These are phyloP conservation scores for Zelopaecilomyces penicillatus DNA, from an alignment of 2,329 filamentous ascomycete genomes.

Conservation along the genomic window DNA sequence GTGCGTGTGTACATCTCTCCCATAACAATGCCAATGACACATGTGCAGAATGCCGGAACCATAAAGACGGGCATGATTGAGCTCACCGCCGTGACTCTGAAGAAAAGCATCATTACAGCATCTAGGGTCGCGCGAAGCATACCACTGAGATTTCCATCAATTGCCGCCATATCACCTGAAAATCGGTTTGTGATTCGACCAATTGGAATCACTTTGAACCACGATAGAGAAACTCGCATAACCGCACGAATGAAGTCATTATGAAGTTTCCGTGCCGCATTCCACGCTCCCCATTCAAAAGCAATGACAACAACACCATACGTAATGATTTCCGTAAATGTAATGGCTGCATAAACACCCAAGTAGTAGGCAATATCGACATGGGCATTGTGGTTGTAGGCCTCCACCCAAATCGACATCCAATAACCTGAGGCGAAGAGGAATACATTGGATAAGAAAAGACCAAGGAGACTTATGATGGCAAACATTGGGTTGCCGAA, in stretches of 20 bases:
- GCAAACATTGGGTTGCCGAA: slow-evolving; percentile 40
- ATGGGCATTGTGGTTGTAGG: slow-evolving; percentile 34
- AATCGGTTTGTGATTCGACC: slow-evolving; percentile 48
- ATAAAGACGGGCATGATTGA: slow-evolving; percentile 45
- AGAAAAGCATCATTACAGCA: slow-evolving; percentile 32
- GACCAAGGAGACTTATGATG: slow-evolving; percentile 28
- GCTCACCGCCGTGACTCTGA: slow-evolving; percentile 39
- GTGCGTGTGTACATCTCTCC: slow-evolving; percentile 44
- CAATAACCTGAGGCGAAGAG: slow-evolving; percentile 37
- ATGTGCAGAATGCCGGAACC: slow-evolving; percentile 37
- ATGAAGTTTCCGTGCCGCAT: slow-evolving; percentile 46
- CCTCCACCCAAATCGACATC: slow-evolving; percentile 47
- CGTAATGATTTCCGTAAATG: slow-evolving; percentile 33
- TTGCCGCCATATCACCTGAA: slow-evolving; percentile 47
- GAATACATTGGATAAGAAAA: slow-evolving; percentile 32
- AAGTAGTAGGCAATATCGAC: slow-evolving; percentile 43
- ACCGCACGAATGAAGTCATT: slow-evolving; percentile 42
- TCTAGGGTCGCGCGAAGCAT: slow-evolving; percentile 38
- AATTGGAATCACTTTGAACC: slow-evolving; percentile 47
- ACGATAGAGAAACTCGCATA: slow-evolving; percentile 45
- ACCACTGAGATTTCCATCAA: slow-evolving; percentile 39
- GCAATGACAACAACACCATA: slow-evolving; percentile 34
- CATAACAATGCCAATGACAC: slow-evolving; percentile 35
- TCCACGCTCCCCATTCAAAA: slow-evolving; percentile 49
- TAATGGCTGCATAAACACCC: slow-evolving; percentile 41